Conservation (phyloP, 1,284 basidiomycete species). For the Paramarasmius palmivorus region DNA sequence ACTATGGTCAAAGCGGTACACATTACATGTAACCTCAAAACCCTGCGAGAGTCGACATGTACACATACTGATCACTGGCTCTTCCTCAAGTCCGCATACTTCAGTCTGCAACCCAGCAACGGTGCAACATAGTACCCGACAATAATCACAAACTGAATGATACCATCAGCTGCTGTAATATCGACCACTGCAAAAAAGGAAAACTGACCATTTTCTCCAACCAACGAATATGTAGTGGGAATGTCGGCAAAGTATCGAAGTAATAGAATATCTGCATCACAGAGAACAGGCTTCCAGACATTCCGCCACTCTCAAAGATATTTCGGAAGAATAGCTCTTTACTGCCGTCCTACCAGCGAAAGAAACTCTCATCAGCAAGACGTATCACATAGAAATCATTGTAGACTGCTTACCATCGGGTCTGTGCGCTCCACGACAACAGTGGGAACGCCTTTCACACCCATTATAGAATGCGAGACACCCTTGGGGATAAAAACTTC, state of each 20-base stretch:
- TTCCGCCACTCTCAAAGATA: slow-evolving; percentile 17
- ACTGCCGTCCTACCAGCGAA: slow-evolving; percentile 24
- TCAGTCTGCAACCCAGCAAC: too few relatives aligned
- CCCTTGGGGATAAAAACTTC: slow-evolving; percentile 28
- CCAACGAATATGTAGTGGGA: slow-evolving; percentile 27
- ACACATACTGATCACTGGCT: too few relatives aligned
- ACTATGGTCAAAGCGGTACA: too few relatives aligned
- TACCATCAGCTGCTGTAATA: background rate
- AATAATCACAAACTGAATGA: too few relatives aligned
- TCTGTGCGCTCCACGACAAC: slow-evolving; percentile 29
- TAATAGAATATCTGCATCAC: slow-evolving; percentile 26
- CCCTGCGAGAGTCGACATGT: too few relatives aligned
- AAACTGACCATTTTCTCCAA: slow-evolving; percentile 27
- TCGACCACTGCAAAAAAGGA: background rate
- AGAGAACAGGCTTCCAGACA: slow-evolving; percentile 21
- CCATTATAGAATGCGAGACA: slow-evolving; percentile 24
- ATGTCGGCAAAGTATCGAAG: slow-evolving; percentile 25
- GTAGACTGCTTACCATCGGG: slow-evolving; percentile 24
- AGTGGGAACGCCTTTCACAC: slow-evolving; percentile 26
- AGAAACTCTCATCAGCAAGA: slow-evolving; percentile 2
- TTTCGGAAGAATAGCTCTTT: slow-evolving; percentile 36
- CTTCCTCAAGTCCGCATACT: too few relatives aligned
- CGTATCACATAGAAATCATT: background rate
- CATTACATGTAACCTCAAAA: too few relatives aligned
- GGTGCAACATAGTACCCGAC: too few relatives aligned